Evolutionary conservation across 805 yeast species (phyloP).

Genomic region (Candida pseudofarinosa): DNA sequence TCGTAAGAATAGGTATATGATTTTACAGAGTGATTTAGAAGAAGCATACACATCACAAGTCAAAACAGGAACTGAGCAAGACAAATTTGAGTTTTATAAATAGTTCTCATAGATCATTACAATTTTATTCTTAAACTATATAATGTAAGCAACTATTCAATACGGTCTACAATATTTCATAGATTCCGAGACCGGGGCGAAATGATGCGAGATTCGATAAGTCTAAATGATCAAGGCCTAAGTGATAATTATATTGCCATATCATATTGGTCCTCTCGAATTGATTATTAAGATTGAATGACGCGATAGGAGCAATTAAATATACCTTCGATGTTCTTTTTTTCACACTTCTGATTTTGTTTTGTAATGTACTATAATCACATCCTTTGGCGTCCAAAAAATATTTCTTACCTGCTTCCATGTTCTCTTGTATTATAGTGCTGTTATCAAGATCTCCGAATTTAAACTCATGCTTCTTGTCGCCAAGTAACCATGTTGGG

Average conservation of each 20-base stretch:
- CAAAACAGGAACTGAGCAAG: constrained; percentile 91
- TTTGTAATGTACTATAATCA: constrained; percentile 16
- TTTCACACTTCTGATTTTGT: constrained; percentile 17
- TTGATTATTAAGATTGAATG: constrained; percentile 17
- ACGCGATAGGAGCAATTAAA: constrained; percentile 40
- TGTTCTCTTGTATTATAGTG: background rate
- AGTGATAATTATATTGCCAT: constrained; percentile 43
- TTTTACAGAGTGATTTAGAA: constrained; percentile 91
- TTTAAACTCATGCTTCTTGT: constrained; percentile 14
- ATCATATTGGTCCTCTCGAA: constrained; percentile 12
- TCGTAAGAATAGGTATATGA: constrained; percentile 95
- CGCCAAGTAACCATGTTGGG: constrained; percentile 75
- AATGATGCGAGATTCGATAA: constrained; percentile 42
- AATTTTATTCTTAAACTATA: background rate
- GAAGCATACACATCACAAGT: constrained; percentile 98
- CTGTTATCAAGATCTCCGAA: constrained; percentile 11
- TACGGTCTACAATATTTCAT: constrained; percentile 31
- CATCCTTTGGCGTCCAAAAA: constrained; percentile 49
- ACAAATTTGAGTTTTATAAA: constrained; percentile 96
- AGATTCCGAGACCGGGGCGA: constrained; percentile 62
- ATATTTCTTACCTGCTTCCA: constrained; percentile 2
- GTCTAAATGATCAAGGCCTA: constrained; percentile 76
- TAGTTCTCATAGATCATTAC: constrained; percentile 20
- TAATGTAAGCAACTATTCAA: constrained; percentile 7
- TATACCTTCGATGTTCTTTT: constrained; percentile 8